Evolutionary conservation across 345 rosid genomes (phyloP), one percentile per base, ranked within the genome.

Genomic region (Geranium rotundifolium): DNA sequence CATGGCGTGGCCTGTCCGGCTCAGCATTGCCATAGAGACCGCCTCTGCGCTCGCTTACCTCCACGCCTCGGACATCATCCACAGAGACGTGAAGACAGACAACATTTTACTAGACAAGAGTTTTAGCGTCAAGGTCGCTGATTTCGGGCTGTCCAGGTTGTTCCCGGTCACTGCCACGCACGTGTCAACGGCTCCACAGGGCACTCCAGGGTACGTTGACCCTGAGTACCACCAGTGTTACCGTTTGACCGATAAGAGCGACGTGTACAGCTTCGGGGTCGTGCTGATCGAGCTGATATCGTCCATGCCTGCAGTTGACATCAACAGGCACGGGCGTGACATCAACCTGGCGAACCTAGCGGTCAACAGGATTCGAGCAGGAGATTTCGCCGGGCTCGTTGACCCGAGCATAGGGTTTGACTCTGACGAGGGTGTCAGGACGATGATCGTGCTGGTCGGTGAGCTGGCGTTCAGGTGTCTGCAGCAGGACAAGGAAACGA

Each of bases 101-200:
- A 84, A 86, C 82, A 86, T 86, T 64, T 87, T 84, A 67, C 85
- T 86, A 0, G 87, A 80, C 63, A 61, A 56, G 6, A 84, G 77
- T n/a, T 84, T 79, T 13, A 13, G 70, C 14, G 90, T 86, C 62
- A 86, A 86, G 67, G 83, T 86, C 9, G 88, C 84, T 0, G 93
- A 86, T 76, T 86, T 86, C 5, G 90, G 90, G 3, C 77, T 86
- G 20, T 86, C 93, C 0, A 69, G 86, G 64, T 54, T 84, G 75
- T 73, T 67, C 60, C 88, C 84, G 0, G 60, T 7, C 10, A 73
- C 82, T 69, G 88, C 77, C 37, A 86, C 85, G 19, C 90, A 86
- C 52, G 63, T 86, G n/a, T 86, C 90, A 41, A 82, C 90, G 0
- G 83, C 83, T 71, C 92, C 92, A 65, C 87, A 86, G 57, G 92